A percentile compares a stretch with the other conserved stretches of the same genome.
phyloP scores from a whole-genome alignment of 768 basidiomycete genomes.

The Thelephora ganbajun region DNA sequence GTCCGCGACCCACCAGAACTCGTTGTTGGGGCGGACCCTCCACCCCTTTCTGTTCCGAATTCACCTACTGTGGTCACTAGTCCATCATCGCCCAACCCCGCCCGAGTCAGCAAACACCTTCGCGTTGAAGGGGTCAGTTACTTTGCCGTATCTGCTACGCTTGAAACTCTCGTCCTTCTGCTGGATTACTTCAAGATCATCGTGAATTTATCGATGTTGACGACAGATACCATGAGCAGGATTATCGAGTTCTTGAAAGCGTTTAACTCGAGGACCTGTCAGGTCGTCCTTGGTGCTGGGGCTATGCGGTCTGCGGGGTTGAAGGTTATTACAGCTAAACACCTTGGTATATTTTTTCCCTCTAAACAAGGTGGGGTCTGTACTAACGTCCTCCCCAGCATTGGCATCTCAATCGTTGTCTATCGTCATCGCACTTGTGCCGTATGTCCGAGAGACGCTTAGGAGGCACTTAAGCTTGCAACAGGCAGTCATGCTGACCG shows the following conservation, averaged over 20 bases:
- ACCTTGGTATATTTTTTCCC: conserved; percentile 53
- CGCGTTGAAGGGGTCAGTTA: conserved; percentile 76
- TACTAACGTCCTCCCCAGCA: conserved; percentile 29
- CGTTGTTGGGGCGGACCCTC: conserved; percentile 17
- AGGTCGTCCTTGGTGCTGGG: conserved; percentile 94
- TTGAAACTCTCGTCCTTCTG: conserved; percentile 57
- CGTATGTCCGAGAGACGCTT: conserved; percentile 91
- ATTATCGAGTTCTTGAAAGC: conserved; percentile 94
- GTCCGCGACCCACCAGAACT: conserved; percentile 71
- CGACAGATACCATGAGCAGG: conserved; percentile 89
- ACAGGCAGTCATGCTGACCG: conserved; percentile 92
- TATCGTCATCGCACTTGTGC: conserved; percentile 85
- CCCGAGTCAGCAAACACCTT: conserved; percentile 33
- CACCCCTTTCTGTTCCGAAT: conserved; percentile 11
- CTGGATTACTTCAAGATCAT: conserved; percentile 81
- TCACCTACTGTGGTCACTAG: conserved; percentile 9
- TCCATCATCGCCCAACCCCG: conserved; percentile 10
- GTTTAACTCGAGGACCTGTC: conserved; percentile 96
- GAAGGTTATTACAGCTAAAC: conserved; percentile 97
- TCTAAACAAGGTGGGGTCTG: background rate
- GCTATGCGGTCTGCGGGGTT: conserved; percentile 98
- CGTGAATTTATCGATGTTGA: conserved; percentile 76
- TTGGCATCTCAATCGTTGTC: conserved; percentile 94
- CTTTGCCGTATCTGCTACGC: conserved; percentile 77
- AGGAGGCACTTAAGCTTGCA: conserved; percentile 86